phyloP scores from a whole-genome alignment of 1,284 basidiomycete genomes.

The Papiliotrema fonsecae region DNA sequence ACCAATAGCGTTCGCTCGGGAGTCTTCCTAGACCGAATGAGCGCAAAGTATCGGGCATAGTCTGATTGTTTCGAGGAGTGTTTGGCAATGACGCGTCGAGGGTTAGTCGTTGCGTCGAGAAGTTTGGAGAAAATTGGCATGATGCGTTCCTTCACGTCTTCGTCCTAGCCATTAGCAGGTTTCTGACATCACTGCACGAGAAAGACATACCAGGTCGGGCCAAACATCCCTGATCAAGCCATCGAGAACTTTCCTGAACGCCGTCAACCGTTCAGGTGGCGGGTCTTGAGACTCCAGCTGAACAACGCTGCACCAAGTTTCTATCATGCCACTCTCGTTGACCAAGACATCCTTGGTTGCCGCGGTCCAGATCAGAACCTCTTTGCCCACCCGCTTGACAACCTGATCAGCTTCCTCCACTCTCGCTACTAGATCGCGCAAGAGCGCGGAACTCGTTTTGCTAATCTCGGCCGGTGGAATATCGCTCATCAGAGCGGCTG shows the following conservation, averaged over 20 bases:
- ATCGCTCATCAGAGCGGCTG: background rate
- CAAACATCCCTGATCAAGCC: slow-evolving; percentile 31
- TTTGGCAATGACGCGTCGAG: slow-evolving; percentile 38
- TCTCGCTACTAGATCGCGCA: slow-evolving; percentile 27
- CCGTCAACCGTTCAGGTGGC: no score
- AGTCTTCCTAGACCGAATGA: slow-evolving; percentile 23
- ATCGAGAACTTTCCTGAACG: slow-evolving; percentile 36
- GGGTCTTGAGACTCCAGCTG: no score
- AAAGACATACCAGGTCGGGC: slow-evolving; percentile 37
- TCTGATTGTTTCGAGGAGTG: slow-evolving; percentile 36
- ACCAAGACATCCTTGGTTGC: slow-evolving; percentile 33
- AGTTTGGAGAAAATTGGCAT: slow-evolving; percentile 40
- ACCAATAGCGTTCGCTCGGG: slow-evolving; percentile 30
- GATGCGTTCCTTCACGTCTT: slow-evolving; percentile 36
- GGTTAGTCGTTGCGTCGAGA: slow-evolving; percentile 36
- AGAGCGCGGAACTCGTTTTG: slow-evolving; percentile 18
- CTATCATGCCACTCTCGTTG: slow-evolving; percentile 27
- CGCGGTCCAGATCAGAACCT: slow-evolving; percentile 38
- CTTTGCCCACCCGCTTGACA: slow-evolving; percentile 38
- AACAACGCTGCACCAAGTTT: slow-evolving; percentile 33
- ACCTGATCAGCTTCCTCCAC: slow-evolving; percentile 37
- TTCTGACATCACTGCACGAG: background rate
- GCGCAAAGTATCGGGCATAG: slow-evolving; percentile 37
- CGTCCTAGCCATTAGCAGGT: slow-evolving; percentile 20
- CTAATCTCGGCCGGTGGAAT: slow-evolving; percentile 17